phyloP scores from a whole-genome alignment of 371 early-diverging fungal species.

The Circinella umbellata region DNA sequence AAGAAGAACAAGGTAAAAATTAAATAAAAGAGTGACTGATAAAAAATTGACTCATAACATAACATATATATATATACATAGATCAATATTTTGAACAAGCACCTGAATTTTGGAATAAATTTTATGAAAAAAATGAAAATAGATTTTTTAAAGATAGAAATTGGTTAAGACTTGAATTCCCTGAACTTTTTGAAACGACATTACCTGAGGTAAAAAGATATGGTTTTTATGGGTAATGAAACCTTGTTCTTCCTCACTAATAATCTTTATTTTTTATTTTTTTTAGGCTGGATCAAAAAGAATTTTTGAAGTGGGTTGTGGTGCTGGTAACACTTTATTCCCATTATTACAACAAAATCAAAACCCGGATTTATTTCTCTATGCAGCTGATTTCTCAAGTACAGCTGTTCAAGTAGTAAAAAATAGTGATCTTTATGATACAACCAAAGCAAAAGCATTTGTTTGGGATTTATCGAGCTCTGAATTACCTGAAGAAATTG shows the following conservation, averaged over 20 bases:
- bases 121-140: slow-evolving; percentile 91
- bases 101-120: slow-evolving; percentile 67
- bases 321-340: slow-evolving; percentile 95
- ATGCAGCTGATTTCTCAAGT: slow-evolving; percentile 84
- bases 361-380: slow-evolving; percentile 65
- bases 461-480: slow-evolving; percentile 81
- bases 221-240: not conserved
- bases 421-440: slow-evolving; percentile 58
- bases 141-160: slow-evolving; percentile 96
- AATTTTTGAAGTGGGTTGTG: slow-evolving; percentile 91
- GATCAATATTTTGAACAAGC: slow-evolving; percentile 50
- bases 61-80: slow-evolving; percentile 11
- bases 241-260: no score
- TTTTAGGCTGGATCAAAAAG: slow-evolving; percentile 48
- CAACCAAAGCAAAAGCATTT: slow-evolving; percentile 74
- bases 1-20: slow-evolving; percentile 47
- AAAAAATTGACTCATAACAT: not conserved
- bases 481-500: slow-evolving; percentile 63
- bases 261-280: no score
- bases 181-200: slow-evolving; percentile 65
- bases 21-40: not conserved
- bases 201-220: slow-evolving; percentile 33
- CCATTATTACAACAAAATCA: slow-evolving; percentile 82
- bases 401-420: slow-evolving; percentile 80
- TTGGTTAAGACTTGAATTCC: slow-evolving; percentile 94